Evolutionary conservation across 306 rosid genomes (phyloP), one percentile per base, ranked within the genome.

Genomic region (Prunus mume): DNA sequence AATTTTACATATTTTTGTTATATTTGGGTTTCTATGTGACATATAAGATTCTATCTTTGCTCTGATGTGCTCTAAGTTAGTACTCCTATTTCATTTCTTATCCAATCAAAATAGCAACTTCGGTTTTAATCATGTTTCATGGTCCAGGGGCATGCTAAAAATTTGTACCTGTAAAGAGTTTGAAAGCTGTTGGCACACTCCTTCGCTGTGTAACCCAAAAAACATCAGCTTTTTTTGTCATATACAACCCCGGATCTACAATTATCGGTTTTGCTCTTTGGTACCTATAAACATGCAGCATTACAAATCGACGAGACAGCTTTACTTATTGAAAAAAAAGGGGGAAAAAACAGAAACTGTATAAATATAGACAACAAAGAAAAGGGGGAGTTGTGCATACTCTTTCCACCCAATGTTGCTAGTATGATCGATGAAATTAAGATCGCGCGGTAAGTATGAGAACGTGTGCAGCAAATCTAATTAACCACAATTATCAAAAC

Each of bases 391-490:
- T 50, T 43, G 0, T 15, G 79, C 99, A 72, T 84, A 96, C 99
- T 90, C 99, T 85, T 92, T 96, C 99, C 98, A 96, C 70, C 99
- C 99, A 88, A 96, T 91, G 85, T 92, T 86, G 81, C 99, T 91
- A 0, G 99, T 92, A 84, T 96, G 98, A 79, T 96, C 98, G 43
- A 96, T 88, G 93, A 96, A 96, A 88, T 96, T 96, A 19, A 96
- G 96, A 88, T 96, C 98, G 11, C 98, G 86, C 2, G 96, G 93
- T 90, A 96, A 79, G 90, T 87, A 86, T 1, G 97, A 88, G 81
- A 96, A 96, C 41, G 93, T 90, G 84, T 96, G 98, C 78, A 92
- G 86, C 81, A 96, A 88, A 91, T 96, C 99, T 96, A 85, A 63
- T 27, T 69, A 75, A 84, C 71, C 80, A 73, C 22, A 89, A 76